Base-by-base conservation (phyloP, 208 protist genomes). In the Trypanosoma platydactyli region DNA sequence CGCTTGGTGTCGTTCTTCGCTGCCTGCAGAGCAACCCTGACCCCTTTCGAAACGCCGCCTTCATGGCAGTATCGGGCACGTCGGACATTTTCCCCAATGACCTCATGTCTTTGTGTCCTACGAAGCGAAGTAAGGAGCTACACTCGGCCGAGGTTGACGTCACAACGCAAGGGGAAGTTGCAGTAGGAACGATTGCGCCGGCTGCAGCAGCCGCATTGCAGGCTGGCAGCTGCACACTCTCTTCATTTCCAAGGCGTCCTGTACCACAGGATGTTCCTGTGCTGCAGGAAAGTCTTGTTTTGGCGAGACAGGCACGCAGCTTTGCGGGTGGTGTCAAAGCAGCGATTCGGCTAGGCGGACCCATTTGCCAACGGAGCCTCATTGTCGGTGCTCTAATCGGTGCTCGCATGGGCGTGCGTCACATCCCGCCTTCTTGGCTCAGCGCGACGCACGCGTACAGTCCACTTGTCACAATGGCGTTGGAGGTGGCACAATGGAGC, bases 331-430 rank as follows among this genome's bases (percentile, higher is more conserved):
- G 86, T n/a, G 76, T 94, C 7, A 56, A 62, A 24, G 69, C 64
- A 52, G 78, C 89, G 1, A 85, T 94, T 45, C 62, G 65, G 15
- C 61, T 84, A 6, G 89, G 88, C 0, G 70, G 68, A 0, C 64
- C 60, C 12, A 71, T 65, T 0, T 83, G 77, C 45, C 87, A 93
- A 58, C 75, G 90, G 12, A 83, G 83, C 45, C 80, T 90, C 70
- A 79, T 96, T n/a, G 86, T 89, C 5, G 91, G 91, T 13, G 91
- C 81, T 25, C 27, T 96, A 58, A 69, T 96, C 6, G 91, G 91
- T 4, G 83, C 84, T 1, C 71, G 76, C 33, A 66, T 87, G 12
- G 91, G 91, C 0, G 81, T 82, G 25, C 85, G 91, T 5, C 53
- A 71, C 24, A 79, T 96, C 24, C 86, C 91, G 22, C 48, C 71